These are phyloP conservation scores for Pseudogymnoascus sp. DNA, from an alignment of 2,329 filamentous ascomycete species.

Conservation along the genomic window DNA sequence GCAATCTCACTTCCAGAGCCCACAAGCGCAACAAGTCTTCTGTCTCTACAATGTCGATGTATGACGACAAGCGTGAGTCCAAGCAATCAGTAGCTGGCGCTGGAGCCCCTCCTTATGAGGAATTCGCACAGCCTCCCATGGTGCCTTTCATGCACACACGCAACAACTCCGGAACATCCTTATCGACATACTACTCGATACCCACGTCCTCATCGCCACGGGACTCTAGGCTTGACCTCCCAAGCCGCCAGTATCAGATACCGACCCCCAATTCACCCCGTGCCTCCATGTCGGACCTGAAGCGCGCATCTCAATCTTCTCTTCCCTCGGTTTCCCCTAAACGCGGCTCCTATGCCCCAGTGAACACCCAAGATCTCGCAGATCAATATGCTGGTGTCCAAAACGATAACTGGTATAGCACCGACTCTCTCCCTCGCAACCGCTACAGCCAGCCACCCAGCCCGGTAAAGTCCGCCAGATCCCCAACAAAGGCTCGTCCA, in stretches of 20 bases:
- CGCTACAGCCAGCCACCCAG: background rate
- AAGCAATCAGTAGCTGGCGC: conserved; percentile 27
- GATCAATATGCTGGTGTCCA: background rate
- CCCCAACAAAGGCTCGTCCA: background rate
- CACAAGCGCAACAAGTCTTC: conserved; percentile 69
- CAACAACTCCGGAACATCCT: conserved; percentile 50
- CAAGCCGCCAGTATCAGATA: conserved; percentile 51
- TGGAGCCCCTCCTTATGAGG: conserved; percentile 37
- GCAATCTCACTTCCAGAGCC: conserved; percentile 64
- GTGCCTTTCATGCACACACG: conserved; percentile 80
- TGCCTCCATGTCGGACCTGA: conserved; percentile 41
- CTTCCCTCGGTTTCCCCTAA: conserved; percentile 1
- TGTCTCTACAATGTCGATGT: conserved; percentile 22
- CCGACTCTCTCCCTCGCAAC: background rate
- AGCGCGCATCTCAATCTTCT: conserved; percentile 40
- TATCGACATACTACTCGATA: conserved; percentile 46
- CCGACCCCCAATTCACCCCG: conserved; percentile 39
- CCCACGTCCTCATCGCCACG: conserved; percentile 40
- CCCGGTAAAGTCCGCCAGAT: background rate
- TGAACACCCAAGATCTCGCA: background rate
- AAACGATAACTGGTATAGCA: conserved; percentile 11
- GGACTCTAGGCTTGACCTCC: conserved; percentile 50
- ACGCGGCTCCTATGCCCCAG: background rate
- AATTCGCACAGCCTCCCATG: conserved; percentile 44
- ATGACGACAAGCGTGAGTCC: background rate